Base-by-base conservation (phyloP, 371 early-diverging fungal genomes). In the Mucor sp. region DNA sequence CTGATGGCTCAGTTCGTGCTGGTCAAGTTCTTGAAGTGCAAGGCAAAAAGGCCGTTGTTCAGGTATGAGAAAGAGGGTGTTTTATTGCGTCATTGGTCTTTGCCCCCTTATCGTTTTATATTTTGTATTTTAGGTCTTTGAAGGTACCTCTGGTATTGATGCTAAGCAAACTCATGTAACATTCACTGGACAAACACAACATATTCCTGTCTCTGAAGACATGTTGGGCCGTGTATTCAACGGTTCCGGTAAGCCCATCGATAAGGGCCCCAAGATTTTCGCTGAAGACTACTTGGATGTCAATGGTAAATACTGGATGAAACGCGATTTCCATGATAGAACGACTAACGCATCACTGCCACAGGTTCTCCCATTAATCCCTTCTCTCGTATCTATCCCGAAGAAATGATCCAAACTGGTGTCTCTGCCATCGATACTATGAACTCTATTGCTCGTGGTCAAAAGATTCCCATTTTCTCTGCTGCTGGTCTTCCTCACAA, bases 391-490 rank as follows among this genome's bases (percentile, higher is more conserved):
- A 97, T 99, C 70, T 99, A 99, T 79, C 99, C 99, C 58, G 99
- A 98, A 85, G 99, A 99, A 87, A 99, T 99, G 99, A 99, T 99
- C 69, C 99, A 99, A 84, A 99, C 99, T 19, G 99, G 99, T 77
- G 96, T 99, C 65, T 99, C 99, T 32, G 95, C 99, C 61, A 99
- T 99, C 72, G 99, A 99, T 83, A 97, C 98, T 67, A 99, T 99
- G 99, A 99, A 98, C 88, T 98, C 99, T 39, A 99, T 99, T 87
- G 99, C 99, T 57, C 94, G 99, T 86, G 99, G 99, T 14, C 99
- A 99, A 84, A 99, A 99, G 91, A 99, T 99, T 72, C 99, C 99
- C 47, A 99, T 99, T 70, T 99, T 99, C 91, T 99, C 99, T 63
- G 99, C 99, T 48, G 93, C 99, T 59, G 99, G 99, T 82, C 86